Evolutionary conservation across 202 grass and related monocot species (phyloP), one percentile per base, ranked within the genome.

Genomic region (Alloteropsis angusta): DNA sequence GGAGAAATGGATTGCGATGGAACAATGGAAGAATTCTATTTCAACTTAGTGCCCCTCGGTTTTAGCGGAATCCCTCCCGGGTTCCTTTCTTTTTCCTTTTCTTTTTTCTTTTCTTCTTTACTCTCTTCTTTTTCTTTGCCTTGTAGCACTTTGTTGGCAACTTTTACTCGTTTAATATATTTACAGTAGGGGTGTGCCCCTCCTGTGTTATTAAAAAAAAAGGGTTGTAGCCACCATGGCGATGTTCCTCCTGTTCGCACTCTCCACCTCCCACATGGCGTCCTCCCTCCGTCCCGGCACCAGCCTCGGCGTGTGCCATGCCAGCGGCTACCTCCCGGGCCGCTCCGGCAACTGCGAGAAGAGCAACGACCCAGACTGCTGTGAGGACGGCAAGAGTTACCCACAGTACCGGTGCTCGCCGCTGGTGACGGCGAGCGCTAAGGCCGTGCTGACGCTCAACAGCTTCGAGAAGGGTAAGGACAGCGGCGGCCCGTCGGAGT

Each of bases 241-340:
- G 19, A 21, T 70, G 2, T 41, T 87, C 12, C 4, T 82, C 5
- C 59, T 82, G 1, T 54, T 71, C 9, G 12, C 66, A 6, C 44
- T 88, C 9, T 58, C 66, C 11, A 16, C 47, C 49, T 64, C 49
- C 42, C 77, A 54, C 42, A 25, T 60, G 42, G 85, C 47, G 23
- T 22, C 48, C 48, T 13, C 76, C 6, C 63, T 79, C 18, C 65
- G 77, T 71, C 58, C 38, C 0, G 81, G 88, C 46, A 53, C 34
- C 35, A 0, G 60, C 22, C 68, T 89, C 4, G 78, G 89, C 9
- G 26, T 12, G 0, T 91, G 81, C 86, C 48, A 47, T 1, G 36
- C 88, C 21, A 94, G 88, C 21, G 85, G 85, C 2, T 91, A 88
- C 65, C 81, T 94, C 16, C 87, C 84, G 0, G 86, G 92, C 16